Base-by-base conservation (phyloP, 768 basidiomycete genomes). In the Obba rivulosa region DNA sequence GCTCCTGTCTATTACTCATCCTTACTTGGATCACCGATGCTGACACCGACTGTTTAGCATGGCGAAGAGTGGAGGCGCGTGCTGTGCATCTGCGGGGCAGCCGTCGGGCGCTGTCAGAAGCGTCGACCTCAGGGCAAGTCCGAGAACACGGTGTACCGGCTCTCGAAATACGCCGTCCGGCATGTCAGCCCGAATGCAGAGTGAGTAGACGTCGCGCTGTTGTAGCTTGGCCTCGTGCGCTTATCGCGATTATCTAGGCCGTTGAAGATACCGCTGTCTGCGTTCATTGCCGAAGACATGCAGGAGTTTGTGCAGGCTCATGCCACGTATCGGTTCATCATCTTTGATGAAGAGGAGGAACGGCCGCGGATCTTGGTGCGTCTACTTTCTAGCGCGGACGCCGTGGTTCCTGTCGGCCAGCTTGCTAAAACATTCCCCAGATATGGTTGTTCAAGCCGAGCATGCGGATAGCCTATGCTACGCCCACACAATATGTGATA, bases 381-480 rank as follows among this genome's bases (percentile, higher is more conserved):
- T 71, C 18, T n/a, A n/a, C n/a, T n/a, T n/a, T n/a, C n/a, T n/a
- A n/a, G n/a, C n/a, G n/a, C n/a, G n/a, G n/a, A n/a, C n/a, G n/a
- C n/a, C n/a, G n/a, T n/a, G n/a, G n/a, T n/a, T n/a, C n/a, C n/a
- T n/a, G n/a, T n/a, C n/a, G n/a, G n/a, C n/a, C n/a, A n/a, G 17
- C 10, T 43, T n/a, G n/a, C n/a, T n/a, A n/a, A n/a, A n/a, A n/a
- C n/a, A n/a, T n/a, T n/a, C n/a, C n/a, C 16, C 60, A 94, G 92
- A 74, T 97, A 18, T 97, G 95, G 94, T 62, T 97, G 18, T 96
- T 98, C 77, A 96, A 94, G 65, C 92, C 93, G 0, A 83, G 76
- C 53, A 80, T 98, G 56, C 80, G 78, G 10, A 66, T 97, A 13
- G 80, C 92, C 1, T 94, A 92, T 62, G 76, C 78, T 39, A 73